A percentile compares a stretch with the other conserved stretches of the same genome.
Evolutionary conservation across 2,329 filamentous ascomycete genomes (phyloP).

Genomic region (Arthrobotrys iridis): DNA sequence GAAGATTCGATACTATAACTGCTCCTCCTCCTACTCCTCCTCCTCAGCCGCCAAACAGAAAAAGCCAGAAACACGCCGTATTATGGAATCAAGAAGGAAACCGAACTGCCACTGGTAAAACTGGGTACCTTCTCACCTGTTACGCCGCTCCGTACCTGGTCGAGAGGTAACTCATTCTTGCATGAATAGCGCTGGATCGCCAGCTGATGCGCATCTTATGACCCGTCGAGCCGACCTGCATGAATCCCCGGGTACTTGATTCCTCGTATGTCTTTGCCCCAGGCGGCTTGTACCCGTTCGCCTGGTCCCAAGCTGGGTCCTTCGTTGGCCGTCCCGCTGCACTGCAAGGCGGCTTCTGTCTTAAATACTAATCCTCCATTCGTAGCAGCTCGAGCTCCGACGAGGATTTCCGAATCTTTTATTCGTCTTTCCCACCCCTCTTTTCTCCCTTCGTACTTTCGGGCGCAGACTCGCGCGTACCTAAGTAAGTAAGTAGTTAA

Average conservation of each 20-base stretch:
- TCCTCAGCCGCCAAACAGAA: neutral
- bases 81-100: no score
- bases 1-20: neutral
- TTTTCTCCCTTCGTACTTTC: neutral
- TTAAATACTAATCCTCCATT: neutral
- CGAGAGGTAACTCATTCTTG: no score
- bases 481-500: no score
- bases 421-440: neutral
- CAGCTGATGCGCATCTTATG: constrained; percentile 39
- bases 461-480: neutral
- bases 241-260: neutral
- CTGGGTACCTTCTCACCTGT: no score
- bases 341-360: constrained; percentile 10
- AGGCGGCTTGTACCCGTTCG: neutral
- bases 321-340: neutral
- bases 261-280: neutral
- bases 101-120: neutral
- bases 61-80: no score
- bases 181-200: constrained; percentile 3
- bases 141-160: no score
- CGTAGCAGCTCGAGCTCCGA: neutral
- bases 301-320: constrained; percentile 1
- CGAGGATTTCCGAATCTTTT: neutral
- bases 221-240: constrained; percentile 22
- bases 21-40: no score